These are phyloP conservation scores for Ophiosphaerella narmari DNA, from an alignment of 2,329 filamentous ascomycete genomes.

Conservation along the genomic window DNA sequence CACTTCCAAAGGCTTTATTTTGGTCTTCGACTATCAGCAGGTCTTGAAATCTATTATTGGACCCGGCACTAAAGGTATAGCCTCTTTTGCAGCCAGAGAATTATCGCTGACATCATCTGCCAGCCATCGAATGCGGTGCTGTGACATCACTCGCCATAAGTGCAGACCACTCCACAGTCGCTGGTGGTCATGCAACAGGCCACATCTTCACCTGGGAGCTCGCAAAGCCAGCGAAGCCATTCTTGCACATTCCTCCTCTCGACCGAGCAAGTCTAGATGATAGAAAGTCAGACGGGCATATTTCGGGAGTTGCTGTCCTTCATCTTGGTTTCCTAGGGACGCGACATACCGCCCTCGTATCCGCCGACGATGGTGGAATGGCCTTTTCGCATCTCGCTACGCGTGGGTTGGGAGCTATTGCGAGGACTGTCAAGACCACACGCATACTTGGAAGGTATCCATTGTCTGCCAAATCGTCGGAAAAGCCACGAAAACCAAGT, in stretches of 20 bases:
- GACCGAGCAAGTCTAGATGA: conserved; percentile 67
- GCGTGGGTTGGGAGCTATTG: conserved; percentile 83
- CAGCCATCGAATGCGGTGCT: conserved; percentile 86
- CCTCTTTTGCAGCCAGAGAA: neutral
- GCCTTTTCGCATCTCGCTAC: conserved; percentile 97
- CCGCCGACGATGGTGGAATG: conserved; percentile 94
- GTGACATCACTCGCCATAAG: conserved; percentile 88
- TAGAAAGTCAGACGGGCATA: conserved; percentile 78
- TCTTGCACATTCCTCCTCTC: conserved; percentile 82
- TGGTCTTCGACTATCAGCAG: conserved; percentile 98
- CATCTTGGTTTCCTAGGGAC: conserved; percentile 96
- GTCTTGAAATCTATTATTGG: conserved; percentile 93
- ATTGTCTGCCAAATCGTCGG: conserved; percentile 63
- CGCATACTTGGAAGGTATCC: conserved; percentile 92
- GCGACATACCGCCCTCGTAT: conserved; percentile 90
- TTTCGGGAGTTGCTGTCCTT: conserved; percentile 75
- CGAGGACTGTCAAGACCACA: conserved; percentile 83
- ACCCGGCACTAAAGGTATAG: conserved; percentile 81
- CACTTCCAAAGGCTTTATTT: conserved; percentile 89
- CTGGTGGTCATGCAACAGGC: conserved; percentile 85
- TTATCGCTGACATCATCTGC: conserved; percentile 35
- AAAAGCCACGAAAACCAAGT: conserved; percentile 82
- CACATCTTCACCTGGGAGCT: conserved; percentile 98
- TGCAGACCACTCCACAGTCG: conserved; percentile 90
- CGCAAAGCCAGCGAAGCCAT: conserved; percentile 77